Conservation (phyloP, 352 stramenopile genomes). For the Elongisporangium anandrum region DNA sequence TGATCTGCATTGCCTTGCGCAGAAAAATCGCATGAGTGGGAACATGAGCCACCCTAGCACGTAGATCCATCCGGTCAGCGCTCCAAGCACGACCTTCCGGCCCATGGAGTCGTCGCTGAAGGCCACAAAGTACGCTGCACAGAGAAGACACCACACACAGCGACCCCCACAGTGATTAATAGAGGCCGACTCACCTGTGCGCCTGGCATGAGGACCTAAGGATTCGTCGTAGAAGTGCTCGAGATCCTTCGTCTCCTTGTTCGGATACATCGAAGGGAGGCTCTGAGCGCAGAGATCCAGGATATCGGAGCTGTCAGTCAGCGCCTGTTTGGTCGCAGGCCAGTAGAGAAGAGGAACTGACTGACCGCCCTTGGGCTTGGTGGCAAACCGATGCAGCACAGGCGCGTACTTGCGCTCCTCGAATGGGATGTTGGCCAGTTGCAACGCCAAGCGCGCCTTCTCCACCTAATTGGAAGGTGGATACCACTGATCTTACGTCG, state of each 20-base stretch:
- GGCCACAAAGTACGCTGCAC: constrained; percentile 25
- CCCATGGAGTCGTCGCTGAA: constrained; percentile 20
- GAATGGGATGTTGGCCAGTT: constrained; percentile 34
- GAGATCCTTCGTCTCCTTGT: constrained; percentile 24
- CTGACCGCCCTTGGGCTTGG: constrained; percentile 33
- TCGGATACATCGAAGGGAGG: constrained; percentile 30
- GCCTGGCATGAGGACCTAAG: constrained; percentile 27
- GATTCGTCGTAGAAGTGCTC: constrained; percentile 37
- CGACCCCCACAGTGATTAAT: too few species aligned
- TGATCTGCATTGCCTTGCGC: constrained; percentile 26
- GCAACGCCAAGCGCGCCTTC: constrained; percentile 54
- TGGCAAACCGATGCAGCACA: constrained; percentile 37
- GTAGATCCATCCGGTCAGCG: constrained; percentile 10
- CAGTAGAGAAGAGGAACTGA: constrained; percentile 38
- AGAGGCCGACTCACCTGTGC: constrained; percentile 17
- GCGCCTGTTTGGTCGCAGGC: constrained; percentile 6
- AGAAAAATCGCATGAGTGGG: constrained; percentile 28
- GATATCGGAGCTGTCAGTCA: constrained; percentile 43
- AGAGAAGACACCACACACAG: constrained; percentile 12
- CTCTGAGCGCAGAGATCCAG: constrained; percentile 31
- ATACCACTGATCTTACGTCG: too few species aligned
- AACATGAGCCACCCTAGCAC: constrained; percentile 16
- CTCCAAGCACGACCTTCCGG: constrained; percentile 15
- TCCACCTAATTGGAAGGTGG: constrained; percentile 56
- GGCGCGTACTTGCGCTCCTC: constrained; percentile 40